These are phyloP conservation scores for Cercospora zeae-maydis DNA, from an alignment of 2,329 filamentous ascomycete species.

Conservation along the genomic window DNA sequence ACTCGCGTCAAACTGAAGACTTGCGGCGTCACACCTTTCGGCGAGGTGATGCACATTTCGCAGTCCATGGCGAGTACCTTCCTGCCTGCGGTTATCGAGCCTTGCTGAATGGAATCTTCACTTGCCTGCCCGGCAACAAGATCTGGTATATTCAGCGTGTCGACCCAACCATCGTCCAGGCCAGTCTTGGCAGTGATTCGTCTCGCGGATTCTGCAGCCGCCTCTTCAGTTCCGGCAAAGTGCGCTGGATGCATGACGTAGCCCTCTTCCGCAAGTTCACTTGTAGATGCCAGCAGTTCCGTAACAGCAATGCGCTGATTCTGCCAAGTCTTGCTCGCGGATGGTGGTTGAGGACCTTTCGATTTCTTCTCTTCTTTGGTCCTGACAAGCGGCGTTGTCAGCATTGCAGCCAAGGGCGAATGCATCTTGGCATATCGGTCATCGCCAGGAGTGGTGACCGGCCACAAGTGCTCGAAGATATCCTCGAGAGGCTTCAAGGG, in stretches of 20 bases:
- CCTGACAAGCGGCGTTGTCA: conserved; percentile 70
- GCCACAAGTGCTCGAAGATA: conserved; percentile 87
- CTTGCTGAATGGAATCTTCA: conserved; percentile 68
- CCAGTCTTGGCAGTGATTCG: conserved; percentile 47
- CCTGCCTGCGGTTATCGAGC: conserved; percentile 78
- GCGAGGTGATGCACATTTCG: conserved; percentile 90
- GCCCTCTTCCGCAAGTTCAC: conserved; percentile 77
- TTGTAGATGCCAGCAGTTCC: conserved; percentile 66
- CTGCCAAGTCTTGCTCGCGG: conserved; percentile 63
- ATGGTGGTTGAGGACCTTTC: conserved; percentile 58
- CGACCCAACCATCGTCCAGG: conserved; percentile 69
- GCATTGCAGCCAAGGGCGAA: conserved; percentile 80
- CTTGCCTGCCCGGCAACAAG: conserved; percentile 66
- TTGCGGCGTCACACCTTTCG: conserved; percentile 47
- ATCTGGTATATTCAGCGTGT: conserved; percentile 62
- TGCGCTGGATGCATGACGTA: conserved; percentile 79
- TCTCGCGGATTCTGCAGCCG: conserved; percentile 41
- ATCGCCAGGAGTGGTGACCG: conserved; percentile 81
- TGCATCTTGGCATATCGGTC: conserved; percentile 75
- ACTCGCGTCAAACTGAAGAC: conserved; percentile 83
- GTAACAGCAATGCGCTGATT: conserved; percentile 79
- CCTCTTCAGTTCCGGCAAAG: conserved; percentile 41
- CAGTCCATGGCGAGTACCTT: conserved; percentile 82
- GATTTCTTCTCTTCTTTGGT: conserved; percentile 62
- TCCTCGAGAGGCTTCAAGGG: conserved; percentile 63